These are phyloP conservation scores for Metroxylon sagu DNA, from an alignment of 176 grass and related monocot species.

Conservation along the genomic window DNA sequence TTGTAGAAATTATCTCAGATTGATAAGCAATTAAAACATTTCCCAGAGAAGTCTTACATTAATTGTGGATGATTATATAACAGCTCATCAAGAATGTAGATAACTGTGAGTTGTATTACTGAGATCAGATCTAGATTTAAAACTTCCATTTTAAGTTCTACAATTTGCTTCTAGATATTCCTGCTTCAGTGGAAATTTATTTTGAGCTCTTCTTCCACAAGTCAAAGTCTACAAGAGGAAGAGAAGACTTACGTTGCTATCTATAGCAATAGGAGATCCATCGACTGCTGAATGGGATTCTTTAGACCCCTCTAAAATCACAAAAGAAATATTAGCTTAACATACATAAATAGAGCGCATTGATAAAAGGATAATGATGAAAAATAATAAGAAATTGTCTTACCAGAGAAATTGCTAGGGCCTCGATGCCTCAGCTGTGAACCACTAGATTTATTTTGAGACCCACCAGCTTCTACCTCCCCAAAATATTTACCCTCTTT, in stretches of 20 bases:
- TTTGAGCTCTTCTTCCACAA: too few species aligned
- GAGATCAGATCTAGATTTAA: too few species aligned
- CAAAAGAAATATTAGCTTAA: not conserved
- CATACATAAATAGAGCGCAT: too few species aligned
- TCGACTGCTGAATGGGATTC: conserved; percentile 18
- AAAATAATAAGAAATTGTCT: conserved; percentile 15
- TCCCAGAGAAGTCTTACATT: too few species aligned
- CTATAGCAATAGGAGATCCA: conserved; percentile 23
- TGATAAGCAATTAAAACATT: too few species aligned
- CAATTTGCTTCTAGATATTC: too few species aligned
- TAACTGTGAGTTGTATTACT: too few species aligned
- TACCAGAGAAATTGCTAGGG: conserved; percentile 32
- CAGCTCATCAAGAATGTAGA: too few species aligned
- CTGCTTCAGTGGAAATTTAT: too few species aligned
- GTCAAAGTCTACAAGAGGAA: too few species aligned
- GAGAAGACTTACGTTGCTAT: conserved; percentile 43
- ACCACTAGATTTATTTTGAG: conserved; percentile 14
- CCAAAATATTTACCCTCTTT: conserved; percentile 29
- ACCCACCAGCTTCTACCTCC: conserved; percentile 4
- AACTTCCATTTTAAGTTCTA: too few species aligned
- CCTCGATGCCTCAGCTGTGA: conserved; percentile 56
- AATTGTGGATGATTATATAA: too few species aligned
- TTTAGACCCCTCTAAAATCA: conserved; percentile 26
- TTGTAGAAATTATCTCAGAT: not conserved
- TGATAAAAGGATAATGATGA: not conserved